These are phyloP conservation scores for Phyllosticta capitalensis DNA, from an alignment of 2,329 filamentous ascomycete species.

Conservation along the genomic window DNA sequence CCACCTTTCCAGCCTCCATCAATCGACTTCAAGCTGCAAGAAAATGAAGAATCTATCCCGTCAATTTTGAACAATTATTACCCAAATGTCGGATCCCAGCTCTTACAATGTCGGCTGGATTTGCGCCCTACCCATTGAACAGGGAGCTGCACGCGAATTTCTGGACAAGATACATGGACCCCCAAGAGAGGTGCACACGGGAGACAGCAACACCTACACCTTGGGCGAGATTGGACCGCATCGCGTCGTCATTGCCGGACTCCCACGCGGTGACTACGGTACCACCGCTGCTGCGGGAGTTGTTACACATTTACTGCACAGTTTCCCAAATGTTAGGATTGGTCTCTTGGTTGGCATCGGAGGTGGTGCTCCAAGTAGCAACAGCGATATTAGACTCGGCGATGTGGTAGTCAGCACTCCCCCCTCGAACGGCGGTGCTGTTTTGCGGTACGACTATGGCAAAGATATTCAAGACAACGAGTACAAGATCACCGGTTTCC, in stretches of 20 bases:
- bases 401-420: constrained; percentile 19
- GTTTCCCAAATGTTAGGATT: constrained; percentile 27
- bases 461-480: constrained; percentile 13
- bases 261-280: constrained; percentile 25
- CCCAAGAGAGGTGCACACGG: constrained; percentile 17
- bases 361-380: constrained; percentile 19
- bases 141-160: constrained; percentile 21
- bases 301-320: constrained; percentile 21
- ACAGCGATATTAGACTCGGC: constrained; percentile 18
- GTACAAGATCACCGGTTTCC: constrained; percentile 11
- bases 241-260: constrained; percentile 26
- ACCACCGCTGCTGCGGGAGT: constrained; percentile 25
- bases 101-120: constrained; percentile 28
- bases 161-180: too few relatives aligned
- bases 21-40: too few relatives aligned
- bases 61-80: too few relatives aligned
- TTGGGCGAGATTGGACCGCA: constrained; percentile 21
- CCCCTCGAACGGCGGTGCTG: constrained; percentile 14
- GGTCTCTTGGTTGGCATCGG: constrained; percentile 38
- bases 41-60: too few relatives aligned
- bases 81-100: too few relatives aligned
- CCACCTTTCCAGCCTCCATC: too few relatives aligned
- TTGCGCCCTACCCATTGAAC: constrained; percentile 24
- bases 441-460: constrained; percentile 19
- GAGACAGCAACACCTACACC: constrained; percentile 18